Evolutionary conservation across 2,329 filamentous ascomycete species (phyloP).

Genomic region (Huntiella decipiens): DNA sequence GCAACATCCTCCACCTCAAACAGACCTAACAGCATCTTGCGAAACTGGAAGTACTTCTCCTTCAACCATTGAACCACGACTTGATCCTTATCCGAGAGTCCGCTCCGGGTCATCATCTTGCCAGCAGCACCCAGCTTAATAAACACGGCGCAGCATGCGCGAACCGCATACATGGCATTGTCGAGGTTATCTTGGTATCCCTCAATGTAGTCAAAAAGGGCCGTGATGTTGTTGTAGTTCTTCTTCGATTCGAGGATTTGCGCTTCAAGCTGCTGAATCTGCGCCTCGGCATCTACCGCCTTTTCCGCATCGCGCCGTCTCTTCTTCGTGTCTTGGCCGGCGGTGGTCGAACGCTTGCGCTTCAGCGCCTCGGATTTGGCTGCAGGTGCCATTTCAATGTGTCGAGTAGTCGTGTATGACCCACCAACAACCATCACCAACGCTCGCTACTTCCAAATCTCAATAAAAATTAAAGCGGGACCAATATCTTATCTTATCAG

Average conservation of each 20-base stretch:
- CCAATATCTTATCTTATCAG: conserved; percentile 7
- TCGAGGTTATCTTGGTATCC: conserved; percentile 31
- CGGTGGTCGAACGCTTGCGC: conserved; percentile 28
- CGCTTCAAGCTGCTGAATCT: conserved; percentile 57
- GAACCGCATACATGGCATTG: conserved; percentile 46
- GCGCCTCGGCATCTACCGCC: conserved; percentile 29
- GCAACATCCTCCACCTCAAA: conserved; percentile 45
- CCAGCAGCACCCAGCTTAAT: conserved; percentile 61
- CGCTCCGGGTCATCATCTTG: conserved; percentile 44
- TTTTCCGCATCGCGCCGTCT: conserved; percentile 29
- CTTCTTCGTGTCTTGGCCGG: conserved; percentile 28
- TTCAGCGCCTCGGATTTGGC: conserved; percentile 21
- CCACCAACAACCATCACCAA: too few species aligned
- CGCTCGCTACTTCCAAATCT: conserved; percentile 5
- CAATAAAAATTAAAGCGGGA: conserved; percentile 14
- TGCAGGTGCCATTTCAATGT: conserved; percentile 8
- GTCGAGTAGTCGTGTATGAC: too few species aligned
- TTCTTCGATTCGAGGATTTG: conserved; percentile 72
- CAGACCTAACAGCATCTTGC: conserved; percentile 39
- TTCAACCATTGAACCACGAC: conserved; percentile 64
- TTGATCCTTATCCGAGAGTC: conserved; percentile 50
- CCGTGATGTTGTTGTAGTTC: conserved; percentile 79
- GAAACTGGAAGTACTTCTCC: conserved; percentile 54
- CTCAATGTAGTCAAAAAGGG: conserved; percentile 40
- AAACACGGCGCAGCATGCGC: conserved; percentile 75